Base-by-base conservation (phyloP, 331 rosid genomes). In the Quercus tomentella region DNA sequence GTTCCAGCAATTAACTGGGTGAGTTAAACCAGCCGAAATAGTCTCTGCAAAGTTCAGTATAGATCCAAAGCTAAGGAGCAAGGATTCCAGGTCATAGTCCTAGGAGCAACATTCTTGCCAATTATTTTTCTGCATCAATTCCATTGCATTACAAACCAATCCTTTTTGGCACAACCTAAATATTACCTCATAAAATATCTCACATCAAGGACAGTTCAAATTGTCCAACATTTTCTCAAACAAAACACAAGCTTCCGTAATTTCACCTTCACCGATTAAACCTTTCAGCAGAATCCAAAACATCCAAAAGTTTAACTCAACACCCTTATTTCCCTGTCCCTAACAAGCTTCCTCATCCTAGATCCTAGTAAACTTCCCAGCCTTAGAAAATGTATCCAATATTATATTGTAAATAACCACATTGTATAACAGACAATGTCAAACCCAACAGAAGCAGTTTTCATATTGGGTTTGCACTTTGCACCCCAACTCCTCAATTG, bases 141-240 rank as follows among this genome's bases (percentile, higher is more conserved):
- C 87, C 66, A 70, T n/a, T 63, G 93, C 96, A 76, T 90, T 86
- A 61, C 70, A 33, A 72, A 67, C 77, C 86, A 89, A 78, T 52
- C 91, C 86, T 76, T 82, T 90, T 76, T 55, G 85, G 78, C 96
- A 91, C 86, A 95, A 76, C 41, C 77, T 85, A 83, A 31, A 70
- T 61, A 95, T 77, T 43, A 89, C 80, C 85, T 82, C 74, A 79
- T 89, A 91, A 82, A 85, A 87, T 20, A 87, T 80, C 22, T 91
- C 88, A 82, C 91, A 76, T 81, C 65, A 78, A 61, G 83, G 83
- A 86, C 78, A 80, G 43, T 71, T 80, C 61, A 84, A 37, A 69
- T 83, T 89, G 41, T 79, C 90, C 82, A 89, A 43, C 94, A 94
- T 89, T 87, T 89, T 91, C 72, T 89, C 93, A 87, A 86, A 75